Evolutionary conservation across 2,329 filamentous ascomycete species (phyloP).

Genomic region (Colletotrichum limetticola): DNA sequence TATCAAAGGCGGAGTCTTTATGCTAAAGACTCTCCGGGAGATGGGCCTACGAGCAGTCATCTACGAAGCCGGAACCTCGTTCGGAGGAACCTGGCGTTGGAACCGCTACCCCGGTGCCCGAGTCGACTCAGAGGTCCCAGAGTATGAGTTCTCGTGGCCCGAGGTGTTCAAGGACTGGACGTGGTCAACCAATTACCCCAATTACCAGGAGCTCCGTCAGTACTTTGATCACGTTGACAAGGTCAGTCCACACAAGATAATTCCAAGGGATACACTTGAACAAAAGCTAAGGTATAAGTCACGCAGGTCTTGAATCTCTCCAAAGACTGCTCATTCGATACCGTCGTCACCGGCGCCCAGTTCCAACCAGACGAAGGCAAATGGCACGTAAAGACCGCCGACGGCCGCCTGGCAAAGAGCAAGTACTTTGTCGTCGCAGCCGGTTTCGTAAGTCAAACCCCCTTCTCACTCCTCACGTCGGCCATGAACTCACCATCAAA

Average conservation of each 20-base stretch:
- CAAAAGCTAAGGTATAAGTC: background rate
- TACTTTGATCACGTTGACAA: conserved; percentile 72
- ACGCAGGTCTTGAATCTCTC: conserved; percentile 57
- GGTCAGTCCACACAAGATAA: background rate
- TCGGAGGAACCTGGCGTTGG: conserved; percentile 66
- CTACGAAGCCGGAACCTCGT: conserved; percentile 62
- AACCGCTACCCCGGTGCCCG: conserved; percentile 66
- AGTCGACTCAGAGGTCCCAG: conserved; percentile 64
- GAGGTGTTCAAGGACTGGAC: conserved; percentile 66
- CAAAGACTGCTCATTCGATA: conserved; percentile 68
- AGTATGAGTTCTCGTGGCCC: conserved; percentile 64
- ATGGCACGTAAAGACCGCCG: conserved; percentile 61
- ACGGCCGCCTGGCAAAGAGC: conserved; percentile 60
- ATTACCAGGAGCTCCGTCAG: conserved; percentile 59
- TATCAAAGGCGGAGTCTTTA: conserved; percentile 52
- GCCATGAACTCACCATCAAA: background rate
- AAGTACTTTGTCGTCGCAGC: conserved; percentile 64
- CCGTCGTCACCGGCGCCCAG: conserved; percentile 61
- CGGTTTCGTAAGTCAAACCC: conserved; percentile 55
- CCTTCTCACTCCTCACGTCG: background rate
- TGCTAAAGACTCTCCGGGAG: conserved; percentile 62
- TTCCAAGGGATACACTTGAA: too few relatives aligned
- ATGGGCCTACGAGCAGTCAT: conserved; percentile 59
- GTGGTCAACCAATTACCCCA: conserved; percentile 65
- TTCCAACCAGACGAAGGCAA: conserved; percentile 59